Base-by-base conservation (phyloP, 805 yeast genomes). In the Nakazawaea wyomingensis region DNA sequence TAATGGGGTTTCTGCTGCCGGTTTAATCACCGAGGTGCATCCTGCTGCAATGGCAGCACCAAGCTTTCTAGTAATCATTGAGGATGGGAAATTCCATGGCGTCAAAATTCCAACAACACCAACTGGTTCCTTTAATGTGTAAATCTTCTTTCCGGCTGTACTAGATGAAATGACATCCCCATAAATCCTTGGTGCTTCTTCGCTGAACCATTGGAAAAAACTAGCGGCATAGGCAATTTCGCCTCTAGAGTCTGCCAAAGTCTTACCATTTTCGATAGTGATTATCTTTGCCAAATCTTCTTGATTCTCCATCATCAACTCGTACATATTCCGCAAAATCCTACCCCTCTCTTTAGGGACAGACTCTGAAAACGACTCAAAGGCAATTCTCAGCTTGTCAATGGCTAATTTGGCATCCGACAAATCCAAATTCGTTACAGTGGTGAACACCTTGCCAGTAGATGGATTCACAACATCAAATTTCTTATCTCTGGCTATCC, bases 131-230 rank as follows among this genome's bases (percentile, higher is more conserved):
- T 78, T 74, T 47, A 78, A 51, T 4, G 87, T 68, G 43, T 80
- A 51, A 47, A 84, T 78, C 47, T 81, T 69, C 53, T 64, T 68
- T 20, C 64, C 50, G 1, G 73, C 58, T 47, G 64, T 66, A 40
- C 73, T 66, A 2, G 87, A 74, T n/a, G 74, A 72, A 43, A 84
- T 76, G 14, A 72, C 64, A 49, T 80, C 82, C n/a, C 91, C 93
- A 42, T 76, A 65, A 21, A 75, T 60, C 52, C 88, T 72, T 31
- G 88, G 85, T 6, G 91, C 91, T 51, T 80, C 85, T 59, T 84
- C 93, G 26, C 95, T 71, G 57, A 80, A 90, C 96, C 97, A 90
- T 56, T 87, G 89, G 59, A 86, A 84, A 61, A 84, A 89, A 5
- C 85, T 75, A 1, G 87, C 82, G 8, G 84, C 81, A 51, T 80